A percentile compares a stretch with the other conserved stretches of the same genome.
Evolutionary conservation across 2,329 filamentous ascomycete species (phyloP).

Genomic region (Rhynchosporium agropyri): DNA sequence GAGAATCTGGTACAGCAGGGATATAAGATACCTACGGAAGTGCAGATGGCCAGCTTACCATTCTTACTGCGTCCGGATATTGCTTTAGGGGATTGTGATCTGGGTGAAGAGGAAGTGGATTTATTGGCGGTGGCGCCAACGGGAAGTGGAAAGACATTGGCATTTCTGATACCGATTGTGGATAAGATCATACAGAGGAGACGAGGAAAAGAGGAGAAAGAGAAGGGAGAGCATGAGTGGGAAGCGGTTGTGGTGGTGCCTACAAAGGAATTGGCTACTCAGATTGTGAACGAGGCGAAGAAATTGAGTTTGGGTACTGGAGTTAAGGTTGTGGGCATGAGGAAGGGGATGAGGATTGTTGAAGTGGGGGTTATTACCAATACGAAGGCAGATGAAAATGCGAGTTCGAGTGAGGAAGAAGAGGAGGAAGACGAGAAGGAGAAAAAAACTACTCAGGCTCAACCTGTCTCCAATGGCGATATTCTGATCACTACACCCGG

Average conservation of each 20-base stretch:
- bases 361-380: constrained; percentile 38
- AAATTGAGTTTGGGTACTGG: constrained; percentile 79
- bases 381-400: constrained; percentile 34
- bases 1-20: constrained; percentile 83
- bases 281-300: constrained; percentile 82
- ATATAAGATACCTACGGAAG: constrained; percentile 87
- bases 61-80: constrained; percentile 65
- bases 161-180: constrained; percentile 86
- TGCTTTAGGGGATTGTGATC: constrained; percentile 48
- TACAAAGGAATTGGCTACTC: constrained; percentile 75
- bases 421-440: constrained; percentile 44
- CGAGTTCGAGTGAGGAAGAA: constrained; percentile 42
- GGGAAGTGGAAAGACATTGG: constrained; percentile 93
- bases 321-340: constrained; percentile 78
- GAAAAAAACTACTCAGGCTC: constrained; percentile 46
- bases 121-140: constrained; percentile 90
- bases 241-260: constrained; percentile 75
- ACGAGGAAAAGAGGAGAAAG: constrained; percentile 43
- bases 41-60: constrained; percentile 85
- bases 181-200: constrained; percentile 67
- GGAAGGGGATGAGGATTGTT: constrained; percentile 77
- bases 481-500: constrained; percentile 82
- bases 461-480: constrained; percentile 69
- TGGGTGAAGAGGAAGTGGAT: constrained; percentile 56
- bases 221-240: constrained; percentile 54